phyloP scores from a whole-genome alignment of 164 flowering plant species.

The Aristolochia fimbriata region DNA sequence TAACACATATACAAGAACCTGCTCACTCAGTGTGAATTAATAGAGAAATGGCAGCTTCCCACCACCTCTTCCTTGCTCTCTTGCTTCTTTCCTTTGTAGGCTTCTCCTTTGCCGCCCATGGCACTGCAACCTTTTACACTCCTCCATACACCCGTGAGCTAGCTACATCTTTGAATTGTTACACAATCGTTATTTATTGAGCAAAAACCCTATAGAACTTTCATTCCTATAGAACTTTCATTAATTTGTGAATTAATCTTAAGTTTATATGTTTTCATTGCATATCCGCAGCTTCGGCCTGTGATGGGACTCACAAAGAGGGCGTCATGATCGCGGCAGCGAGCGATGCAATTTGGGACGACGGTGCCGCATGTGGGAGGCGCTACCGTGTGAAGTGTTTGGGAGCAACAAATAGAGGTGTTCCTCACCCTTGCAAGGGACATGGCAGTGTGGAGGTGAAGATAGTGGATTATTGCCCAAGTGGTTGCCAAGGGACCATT shows the following conservation, averaged over 20 bases:
- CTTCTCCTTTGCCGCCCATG: conserved; percentile 6
- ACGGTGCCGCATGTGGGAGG: conserved; percentile 12
- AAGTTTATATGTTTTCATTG: too few species aligned
- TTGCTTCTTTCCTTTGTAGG: conserved; percentile 8
- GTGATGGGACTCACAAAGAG: conserved; percentile 7
- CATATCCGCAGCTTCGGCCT: conserved; percentile 9
- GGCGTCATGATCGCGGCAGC: conserved; percentile 15
- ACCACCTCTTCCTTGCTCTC: too few species aligned
- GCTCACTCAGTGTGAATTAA: too few species aligned
- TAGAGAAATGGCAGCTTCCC: too few species aligned
- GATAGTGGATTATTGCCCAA: conserved; percentile 17
- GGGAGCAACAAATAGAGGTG: conserved; percentile 6
- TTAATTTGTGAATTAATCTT: too few species aligned
- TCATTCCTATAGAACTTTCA: too few species aligned
- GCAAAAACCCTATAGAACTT: too few species aligned
- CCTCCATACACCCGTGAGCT: conserved; percentile 24
- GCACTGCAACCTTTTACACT: conserved; percentile 26
- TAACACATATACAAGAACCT: too few species aligned
- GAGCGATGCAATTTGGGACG: conserved; percentile 9
- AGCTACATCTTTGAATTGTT: too few species aligned
- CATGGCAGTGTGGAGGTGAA: conserved; percentile 6
- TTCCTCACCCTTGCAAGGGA: conserved; percentile 10
- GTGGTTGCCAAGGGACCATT: conserved; percentile 19
- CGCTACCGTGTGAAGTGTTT: conserved; percentile 9
- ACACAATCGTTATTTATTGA: too few species aligned